phyloP scores from a whole-genome alignment of 2,329 filamentous ascomycete species.

The Aspergillus carbonarius region DNA sequence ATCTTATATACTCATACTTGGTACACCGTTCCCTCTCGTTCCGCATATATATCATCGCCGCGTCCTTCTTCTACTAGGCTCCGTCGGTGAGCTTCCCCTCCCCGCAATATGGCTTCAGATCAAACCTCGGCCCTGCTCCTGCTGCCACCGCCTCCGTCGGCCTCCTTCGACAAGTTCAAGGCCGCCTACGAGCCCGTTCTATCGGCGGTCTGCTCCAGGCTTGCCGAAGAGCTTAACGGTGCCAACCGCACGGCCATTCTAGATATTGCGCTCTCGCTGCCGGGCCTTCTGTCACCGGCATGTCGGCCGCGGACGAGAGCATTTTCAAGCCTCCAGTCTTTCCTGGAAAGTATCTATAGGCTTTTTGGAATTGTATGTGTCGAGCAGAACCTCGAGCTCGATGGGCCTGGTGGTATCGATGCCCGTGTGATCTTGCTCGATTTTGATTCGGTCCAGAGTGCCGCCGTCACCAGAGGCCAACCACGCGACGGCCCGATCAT shows the following conservation, averaged over 20 bases:
- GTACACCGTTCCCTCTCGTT: not conserved
- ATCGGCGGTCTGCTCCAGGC: conserved; percentile 52
- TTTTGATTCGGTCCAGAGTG: conserved; percentile 46
- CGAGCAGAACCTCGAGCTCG: conserved; percentile 60
- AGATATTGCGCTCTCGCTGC: conserved; percentile 63
- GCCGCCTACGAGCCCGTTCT: conserved; percentile 63
- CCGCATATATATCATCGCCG: not conserved
- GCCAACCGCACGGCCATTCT: conserved; percentile 42
- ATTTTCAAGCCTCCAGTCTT: conserved; percentile 69
- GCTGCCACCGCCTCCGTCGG: conserved; percentile 60
- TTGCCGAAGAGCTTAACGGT: conserved; percentile 41
- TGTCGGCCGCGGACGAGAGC: conserved; percentile 54
- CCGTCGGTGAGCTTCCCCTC: conserved; percentile 1
- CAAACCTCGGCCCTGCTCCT: conserved; percentile 54
- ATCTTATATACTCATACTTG: not conserved
- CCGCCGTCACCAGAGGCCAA: conserved; percentile 13
- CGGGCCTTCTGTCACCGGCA: conserved; percentile 57
- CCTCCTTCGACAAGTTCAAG: conserved; percentile 52
- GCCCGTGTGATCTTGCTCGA: conserved; percentile 72
- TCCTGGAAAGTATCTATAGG: conserved; percentile 75
- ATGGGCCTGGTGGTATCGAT: conserved; percentile 71
- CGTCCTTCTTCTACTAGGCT: not conserved
- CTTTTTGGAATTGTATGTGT: conserved; percentile 72
- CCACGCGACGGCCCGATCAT: conserved; percentile 50
- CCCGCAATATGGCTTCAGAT: conserved; percentile 26